A percentile compares a stretch with the other conserved stretches of the same genome.
These are phyloP conservation scores for Suillus lakei DNA, from an alignment of 768 basidiomycete genomes.

Conservation along the genomic window DNA sequence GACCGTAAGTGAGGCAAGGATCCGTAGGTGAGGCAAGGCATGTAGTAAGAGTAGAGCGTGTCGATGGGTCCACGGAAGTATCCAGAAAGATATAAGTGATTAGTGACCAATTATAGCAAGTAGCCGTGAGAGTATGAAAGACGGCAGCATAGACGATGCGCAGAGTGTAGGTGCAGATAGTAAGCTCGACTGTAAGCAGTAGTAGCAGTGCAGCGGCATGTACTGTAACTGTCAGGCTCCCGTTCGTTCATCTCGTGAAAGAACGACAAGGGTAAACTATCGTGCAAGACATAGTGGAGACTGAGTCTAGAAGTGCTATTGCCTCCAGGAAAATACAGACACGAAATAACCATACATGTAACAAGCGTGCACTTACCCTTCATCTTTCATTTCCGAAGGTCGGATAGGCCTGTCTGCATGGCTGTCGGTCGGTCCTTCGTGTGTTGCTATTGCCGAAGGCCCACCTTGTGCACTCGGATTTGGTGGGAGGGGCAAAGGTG, in stretches of 20 bases:
- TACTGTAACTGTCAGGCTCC: slow-evolving; percentile 17
- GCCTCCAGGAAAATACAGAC: slow-evolving; percentile 15
- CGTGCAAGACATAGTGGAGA: slow-evolving; percentile 20
- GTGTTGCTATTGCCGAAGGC: slow-evolving; percentile 40
- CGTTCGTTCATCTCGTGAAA: slow-evolving; percentile 27
- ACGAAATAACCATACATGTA: slow-evolving; percentile 20
- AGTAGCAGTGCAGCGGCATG: slow-evolving; percentile 23
- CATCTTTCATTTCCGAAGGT: slow-evolving; percentile 79
- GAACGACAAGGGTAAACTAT: slow-evolving; percentile 11
- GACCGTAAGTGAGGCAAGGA: slow-evolving; percentile 34
- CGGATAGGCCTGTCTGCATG: slow-evolving; percentile 59
- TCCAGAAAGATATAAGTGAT: slow-evolving; percentile 40
- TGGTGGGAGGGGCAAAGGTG: slow-evolving; percentile 25
- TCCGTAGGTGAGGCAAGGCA: slow-evolving; percentile 24
- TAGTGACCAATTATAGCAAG: slow-evolving; percentile 39
- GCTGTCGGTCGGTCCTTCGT: slow-evolving; percentile 35
- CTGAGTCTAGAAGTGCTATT: slow-evolving; percentile 14
- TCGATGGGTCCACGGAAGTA: slow-evolving; percentile 41
- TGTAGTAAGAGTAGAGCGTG: slow-evolving; percentile 23
- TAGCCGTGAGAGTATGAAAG: slow-evolving; percentile 37
- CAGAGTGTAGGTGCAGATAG: slow-evolving; percentile 25
- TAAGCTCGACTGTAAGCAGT: slow-evolving; percentile 32
- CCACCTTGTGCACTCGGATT: slow-evolving; percentile 26
- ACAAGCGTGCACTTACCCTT: slow-evolving; percentile 65
- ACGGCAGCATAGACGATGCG: slow-evolving; percentile 29